Conservation (phyloP, 768 basidiomycete species). For the Pleurotus cornucopiae region DNA sequence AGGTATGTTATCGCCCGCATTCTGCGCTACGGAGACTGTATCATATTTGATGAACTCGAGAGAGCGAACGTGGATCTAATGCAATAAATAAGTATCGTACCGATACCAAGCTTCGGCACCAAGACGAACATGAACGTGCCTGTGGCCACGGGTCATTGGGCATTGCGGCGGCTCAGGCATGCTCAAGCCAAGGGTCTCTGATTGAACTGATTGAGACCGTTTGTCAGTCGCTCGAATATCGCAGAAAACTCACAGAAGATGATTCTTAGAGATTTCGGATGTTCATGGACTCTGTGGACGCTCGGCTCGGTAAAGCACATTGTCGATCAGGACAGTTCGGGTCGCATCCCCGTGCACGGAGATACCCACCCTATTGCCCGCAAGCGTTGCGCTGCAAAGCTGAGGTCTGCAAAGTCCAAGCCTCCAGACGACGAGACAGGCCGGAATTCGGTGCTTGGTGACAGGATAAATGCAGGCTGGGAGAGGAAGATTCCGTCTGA, state of each 20-base stretch:
- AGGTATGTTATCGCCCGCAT: not conserved
- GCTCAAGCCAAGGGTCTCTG: not conserved
- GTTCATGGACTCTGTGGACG: not conserved
- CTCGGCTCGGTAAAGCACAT: not conserved
- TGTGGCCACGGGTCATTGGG: conserved; percentile 5
- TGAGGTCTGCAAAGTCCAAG: not conserved
- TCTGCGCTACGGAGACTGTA: not conserved
- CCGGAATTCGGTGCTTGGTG: not conserved
- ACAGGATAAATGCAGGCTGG: not conserved
- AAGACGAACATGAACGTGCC: not conserved
- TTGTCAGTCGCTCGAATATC: not conserved
- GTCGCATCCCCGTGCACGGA: not conserved
- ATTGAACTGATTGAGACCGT: not conserved
- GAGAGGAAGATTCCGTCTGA: conserved; percentile 4
- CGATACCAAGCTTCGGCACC: not conserved
- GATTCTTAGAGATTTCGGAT: not conserved
- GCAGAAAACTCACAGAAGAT: not conserved
- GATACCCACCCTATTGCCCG: not conserved
- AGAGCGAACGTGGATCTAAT: not conserved
- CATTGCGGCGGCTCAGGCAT: not conserved
- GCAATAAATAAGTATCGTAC: not conserved
- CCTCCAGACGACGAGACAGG: not conserved
- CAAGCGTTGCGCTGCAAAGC: not conserved
- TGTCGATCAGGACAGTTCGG: not conserved
- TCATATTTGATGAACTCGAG: not conserved